These are phyloP conservation scores for Flaveria robusta DNA, from an alignment of 129 eudicot genomes.

Conservation along the genomic window DNA sequence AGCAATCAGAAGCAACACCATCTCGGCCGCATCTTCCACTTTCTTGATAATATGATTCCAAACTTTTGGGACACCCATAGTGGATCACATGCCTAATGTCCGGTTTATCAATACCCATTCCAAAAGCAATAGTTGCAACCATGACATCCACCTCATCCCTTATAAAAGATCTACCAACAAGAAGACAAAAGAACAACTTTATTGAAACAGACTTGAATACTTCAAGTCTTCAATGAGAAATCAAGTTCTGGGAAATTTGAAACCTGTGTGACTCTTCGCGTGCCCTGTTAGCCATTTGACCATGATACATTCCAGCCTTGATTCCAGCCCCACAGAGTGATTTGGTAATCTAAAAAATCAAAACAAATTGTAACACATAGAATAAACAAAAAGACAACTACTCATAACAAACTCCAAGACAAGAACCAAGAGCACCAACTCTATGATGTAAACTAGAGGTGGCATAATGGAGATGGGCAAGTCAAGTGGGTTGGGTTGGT, in stretches of 20 bases:
- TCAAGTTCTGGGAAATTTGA: conserved; percentile 1
- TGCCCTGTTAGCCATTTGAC: conserved; percentile 73
- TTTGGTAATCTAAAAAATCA: conserved; percentile 48
- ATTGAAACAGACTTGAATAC: not conserved
- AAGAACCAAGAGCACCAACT: conserved; percentile 11
- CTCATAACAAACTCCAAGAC: conserved; percentile 6
- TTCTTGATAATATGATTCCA: conserved; percentile 98
- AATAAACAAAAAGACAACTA: conserved; percentile 13
- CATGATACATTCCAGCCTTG: conserved; percentile 84
- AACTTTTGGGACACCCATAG: conserved; percentile 94
- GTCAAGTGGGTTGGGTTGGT: not conserved
- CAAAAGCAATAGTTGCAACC: conserved; percentile 98
- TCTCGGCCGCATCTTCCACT: conserved; percentile 98
- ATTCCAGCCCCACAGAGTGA: conserved; percentile 61
- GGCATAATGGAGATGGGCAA: conserved; percentile 1
- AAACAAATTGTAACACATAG: conserved; percentile 9
- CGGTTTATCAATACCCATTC: conserved; percentile 98
- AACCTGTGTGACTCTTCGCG: conserved; percentile 88
- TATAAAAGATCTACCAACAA: conserved; percentile 69
- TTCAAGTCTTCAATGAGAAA: conserved; percentile 7
- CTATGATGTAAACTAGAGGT: conserved; percentile 14
- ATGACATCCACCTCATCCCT: conserved; percentile 80
- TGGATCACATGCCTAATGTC: conserved; percentile 82
- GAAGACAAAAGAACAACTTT: conserved; percentile 4
- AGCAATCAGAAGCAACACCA: conserved; percentile 79